These are phyloP conservation scores for Neobulgaria alba DNA, from an alignment of 2,329 filamentous ascomycete genomes.

Conservation along the genomic window DNA sequence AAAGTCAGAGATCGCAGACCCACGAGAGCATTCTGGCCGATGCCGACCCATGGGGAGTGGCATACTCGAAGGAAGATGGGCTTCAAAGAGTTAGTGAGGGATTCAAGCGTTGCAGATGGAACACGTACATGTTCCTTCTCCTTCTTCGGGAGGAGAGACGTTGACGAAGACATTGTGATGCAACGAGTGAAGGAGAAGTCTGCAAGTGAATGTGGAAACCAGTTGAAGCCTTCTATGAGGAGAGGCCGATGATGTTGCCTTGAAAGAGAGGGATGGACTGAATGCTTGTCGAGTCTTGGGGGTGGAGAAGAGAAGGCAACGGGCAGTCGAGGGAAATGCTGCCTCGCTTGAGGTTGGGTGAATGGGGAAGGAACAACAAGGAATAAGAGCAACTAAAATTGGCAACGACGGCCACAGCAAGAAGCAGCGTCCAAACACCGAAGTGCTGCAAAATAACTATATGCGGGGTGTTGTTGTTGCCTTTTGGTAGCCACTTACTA, in stretches of 20 bases:
- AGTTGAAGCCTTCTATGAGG: too few relatives aligned
- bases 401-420: not conserved
- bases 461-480: too few relatives aligned
- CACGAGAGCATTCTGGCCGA: conserved; percentile 25
- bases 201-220: not conserved
- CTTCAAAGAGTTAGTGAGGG: conserved; percentile 11
- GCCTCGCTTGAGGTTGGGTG: not conserved
- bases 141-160: conserved; percentile 27
- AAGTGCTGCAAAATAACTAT: too few relatives aligned
- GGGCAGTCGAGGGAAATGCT: conserved; percentile 1
- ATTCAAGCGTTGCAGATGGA: not conserved
- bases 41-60: conserved; percentile 27
- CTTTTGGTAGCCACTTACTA: too few relatives aligned
- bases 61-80: conserved; percentile 30
- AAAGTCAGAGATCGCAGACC: conserved; percentile 20
- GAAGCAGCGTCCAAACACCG: too few relatives aligned
- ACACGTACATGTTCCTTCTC: conserved; percentile 23
- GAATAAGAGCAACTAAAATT: not conserved
- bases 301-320: too few relatives aligned
- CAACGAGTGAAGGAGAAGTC: not conserved
- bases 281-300: too few relatives aligned
- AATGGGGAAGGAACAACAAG: conserved; percentile 2
- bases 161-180: conserved; percentile 26
- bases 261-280: too few relatives aligned
- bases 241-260: too few relatives aligned